These are phyloP conservation scores for Pseudocercospora eumusae DNA, from an alignment of 2,329 filamentous ascomycete genomes.

Conservation along the genomic window DNA sequence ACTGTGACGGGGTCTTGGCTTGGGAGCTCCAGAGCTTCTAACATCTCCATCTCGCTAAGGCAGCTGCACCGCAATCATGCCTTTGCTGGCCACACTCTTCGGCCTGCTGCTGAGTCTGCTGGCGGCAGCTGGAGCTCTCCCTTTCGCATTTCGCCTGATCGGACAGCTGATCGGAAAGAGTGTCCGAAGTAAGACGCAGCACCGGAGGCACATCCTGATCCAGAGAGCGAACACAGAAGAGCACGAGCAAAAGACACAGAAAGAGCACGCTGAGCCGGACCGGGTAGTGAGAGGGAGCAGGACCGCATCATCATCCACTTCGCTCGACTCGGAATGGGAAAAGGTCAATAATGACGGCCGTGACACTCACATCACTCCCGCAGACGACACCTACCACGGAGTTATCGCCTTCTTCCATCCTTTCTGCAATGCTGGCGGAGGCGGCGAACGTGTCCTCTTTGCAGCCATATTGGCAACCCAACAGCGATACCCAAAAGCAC, in stretches of 20 bases:
- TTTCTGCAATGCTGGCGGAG: constrained; percentile 96
- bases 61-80: constrained; percentile 8
- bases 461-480: constrained; percentile 91
- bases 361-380: constrained; percentile 35
- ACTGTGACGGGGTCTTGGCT: background rate
- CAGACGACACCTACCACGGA: constrained; percentile 70
- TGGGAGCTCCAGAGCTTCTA: too few relatives aligned
- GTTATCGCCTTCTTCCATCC: constrained; percentile 97
- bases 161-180: constrained; percentile 33
- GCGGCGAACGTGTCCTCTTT: constrained; percentile 94
- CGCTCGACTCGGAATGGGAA: constrained; percentile 68
- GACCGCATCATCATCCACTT: constrained; percentile 32
- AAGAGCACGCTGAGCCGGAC: background rate
- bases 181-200: constrained; percentile 36
- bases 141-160: constrained; percentile 30
- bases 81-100: constrained; percentile 18
- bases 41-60: constrained; percentile 4
- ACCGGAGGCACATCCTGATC: constrained; percentile 38
- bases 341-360: constrained; percentile 59
- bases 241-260: constrained; percentile 19
- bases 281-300: constrained; percentile 8
- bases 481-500: constrained; percentile 80
- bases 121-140: constrained; percentile 29
- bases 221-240: constrained; percentile 35
- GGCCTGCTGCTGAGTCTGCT: constrained; percentile 29